These are phyloP conservation scores for Ascochyta koolunga DNA, from an alignment of 2,329 filamentous ascomycete genomes.

Conservation along the genomic window DNA sequence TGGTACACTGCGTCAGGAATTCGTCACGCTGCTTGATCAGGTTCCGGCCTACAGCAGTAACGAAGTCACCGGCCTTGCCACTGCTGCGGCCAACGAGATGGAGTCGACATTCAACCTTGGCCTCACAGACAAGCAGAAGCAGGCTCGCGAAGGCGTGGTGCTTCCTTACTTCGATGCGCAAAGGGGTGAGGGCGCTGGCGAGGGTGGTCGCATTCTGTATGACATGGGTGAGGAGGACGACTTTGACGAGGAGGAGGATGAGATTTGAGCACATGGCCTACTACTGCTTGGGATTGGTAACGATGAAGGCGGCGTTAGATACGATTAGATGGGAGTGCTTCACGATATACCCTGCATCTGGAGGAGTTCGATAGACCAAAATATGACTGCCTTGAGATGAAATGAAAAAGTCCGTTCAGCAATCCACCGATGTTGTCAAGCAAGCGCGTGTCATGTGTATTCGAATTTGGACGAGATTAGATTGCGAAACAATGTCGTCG, in stretches of 20 bases:
- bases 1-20: constrained; percentile 55
- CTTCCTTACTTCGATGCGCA: constrained; percentile 97
- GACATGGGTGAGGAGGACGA: constrained; percentile 97
- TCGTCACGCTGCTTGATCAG: constrained; percentile 72
- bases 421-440: no score
- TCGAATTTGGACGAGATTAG: no score
- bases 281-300: neutral
- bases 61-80: constrained; percentile 34
- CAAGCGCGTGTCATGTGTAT: no score
- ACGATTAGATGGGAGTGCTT: neutral
- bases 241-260: constrained; percentile 95
- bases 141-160: constrained; percentile 85
- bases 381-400: neutral
- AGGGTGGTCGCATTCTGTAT: constrained; percentile 92
- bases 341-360: constrained; percentile 9
- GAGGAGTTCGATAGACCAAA: neutral
- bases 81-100: constrained; percentile 31
- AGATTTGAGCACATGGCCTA: constrained; percentile 59
- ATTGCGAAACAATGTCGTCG: no score
- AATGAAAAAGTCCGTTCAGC: no score
- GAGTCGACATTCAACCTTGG: constrained; percentile 81
- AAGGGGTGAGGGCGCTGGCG: constrained; percentile 70
- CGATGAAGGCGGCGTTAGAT: neutral
- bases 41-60: constrained; percentile 57
- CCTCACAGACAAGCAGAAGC: constrained; percentile 87